Percentiles rank a stretch among this genome's conserved stretches.
Conservation (phyloP, 495 filamentous ascomycete genomes). For the Aspergillus saccharolyticus region DNA sequence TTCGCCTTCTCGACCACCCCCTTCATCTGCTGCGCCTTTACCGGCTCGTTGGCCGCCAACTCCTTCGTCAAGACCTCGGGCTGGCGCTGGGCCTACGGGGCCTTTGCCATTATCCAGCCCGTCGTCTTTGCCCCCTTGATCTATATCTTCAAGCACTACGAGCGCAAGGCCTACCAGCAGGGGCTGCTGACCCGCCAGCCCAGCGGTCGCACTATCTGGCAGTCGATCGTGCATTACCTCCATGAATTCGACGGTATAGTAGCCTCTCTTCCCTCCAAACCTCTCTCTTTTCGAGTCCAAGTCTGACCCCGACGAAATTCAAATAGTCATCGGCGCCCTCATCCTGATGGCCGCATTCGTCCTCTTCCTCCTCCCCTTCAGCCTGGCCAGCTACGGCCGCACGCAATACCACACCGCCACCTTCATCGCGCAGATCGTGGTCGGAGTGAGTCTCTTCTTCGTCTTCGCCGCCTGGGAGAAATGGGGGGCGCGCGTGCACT, state of each 20-base stretch:
- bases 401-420: slow-evolving; percentile 45
- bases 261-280: too few species aligned
- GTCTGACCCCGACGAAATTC: too few species aligned
- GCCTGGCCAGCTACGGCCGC: slow-evolving; percentile 40
- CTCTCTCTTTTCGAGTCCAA: too few species aligned
- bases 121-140: slow-evolving; percentile 50
- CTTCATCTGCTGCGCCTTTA: slow-evolving; percentile 55
- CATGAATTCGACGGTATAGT: slow-evolving; percentile 58
- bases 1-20: slow-evolving; percentile 60
- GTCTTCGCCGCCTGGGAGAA: slow-evolving; percentile 58
- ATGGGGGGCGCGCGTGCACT: slow-evolving; percentile 48
- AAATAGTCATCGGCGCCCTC: slow-evolving; percentile 53
- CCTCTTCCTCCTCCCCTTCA: slow-evolving; percentile 62
- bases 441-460: slow-evolving; percentile 52
- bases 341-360: slow-evolving; percentile 54
- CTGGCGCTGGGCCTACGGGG: slow-evolving; percentile 62
- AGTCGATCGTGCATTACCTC: slow-evolving; percentile 50
- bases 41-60: slow-evolving; percentile 29
- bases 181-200: slow-evolving; percentile 32
- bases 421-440: slow-evolving; percentile 53
- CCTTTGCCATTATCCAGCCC: slow-evolving; percentile 56
- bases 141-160: slow-evolving; percentile 52
- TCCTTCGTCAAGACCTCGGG: slow-evolving; percentile 46
- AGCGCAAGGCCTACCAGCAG: slow-evolving; percentile 51
- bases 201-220: slow-evolving; percentile 42